Evolutionary conservation across 441 rosid species (phyloP).

Genomic region (Adansonia grandidieri): DNA sequence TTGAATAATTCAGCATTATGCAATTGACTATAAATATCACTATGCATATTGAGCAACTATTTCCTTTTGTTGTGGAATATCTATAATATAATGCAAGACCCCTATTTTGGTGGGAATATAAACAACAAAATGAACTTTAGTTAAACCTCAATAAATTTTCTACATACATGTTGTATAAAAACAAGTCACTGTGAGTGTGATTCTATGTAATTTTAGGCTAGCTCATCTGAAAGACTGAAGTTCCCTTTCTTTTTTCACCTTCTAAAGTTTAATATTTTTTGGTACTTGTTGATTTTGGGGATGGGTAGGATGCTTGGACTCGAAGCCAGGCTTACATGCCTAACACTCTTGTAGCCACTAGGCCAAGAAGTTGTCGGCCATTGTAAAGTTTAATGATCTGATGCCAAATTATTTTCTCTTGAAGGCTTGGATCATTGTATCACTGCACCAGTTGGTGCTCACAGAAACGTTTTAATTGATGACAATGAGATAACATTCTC

Average conservation of each 20-base stretch:
- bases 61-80: constrained; percentile 9
- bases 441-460: constrained; percentile 53
- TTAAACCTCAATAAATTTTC: background rate
- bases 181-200: background rate
- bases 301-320: no score
- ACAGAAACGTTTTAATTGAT: constrained; percentile 45
- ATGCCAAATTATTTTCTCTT: constrained; percentile 41
- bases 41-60: background rate
- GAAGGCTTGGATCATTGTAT: constrained; percentile 69
- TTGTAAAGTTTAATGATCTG: constrained; percentile 31
- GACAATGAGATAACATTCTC: constrained; percentile 51
- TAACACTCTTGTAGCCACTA: no score
- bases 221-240: background rate
- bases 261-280: no score
- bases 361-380: no score
- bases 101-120: background rate
- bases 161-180: no score
- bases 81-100: background rate
- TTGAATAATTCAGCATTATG: background rate
- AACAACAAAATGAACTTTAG: background rate
- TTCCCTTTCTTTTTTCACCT: constrained; percentile 17
- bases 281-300: no score
- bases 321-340: no score
- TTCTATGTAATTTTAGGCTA: background rate
- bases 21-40: background rate